Percentiles rank a stretch among this genome's conserved stretches.
These are phyloP conservation scores for Ormosia semicastrata DNA, from an alignment of 306 rosid species.

Conservation along the genomic window DNA sequence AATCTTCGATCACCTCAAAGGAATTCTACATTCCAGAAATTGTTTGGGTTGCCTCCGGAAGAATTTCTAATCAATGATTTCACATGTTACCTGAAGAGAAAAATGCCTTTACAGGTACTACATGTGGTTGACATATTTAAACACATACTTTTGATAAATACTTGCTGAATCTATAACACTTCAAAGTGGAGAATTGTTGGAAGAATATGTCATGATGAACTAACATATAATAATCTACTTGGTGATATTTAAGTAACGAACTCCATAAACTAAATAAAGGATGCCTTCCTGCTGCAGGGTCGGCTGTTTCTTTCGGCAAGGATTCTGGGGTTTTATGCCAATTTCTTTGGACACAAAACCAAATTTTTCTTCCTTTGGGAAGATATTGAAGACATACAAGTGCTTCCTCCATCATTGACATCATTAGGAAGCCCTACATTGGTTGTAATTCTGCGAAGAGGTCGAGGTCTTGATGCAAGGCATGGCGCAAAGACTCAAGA, in stretches of 20 bases:
- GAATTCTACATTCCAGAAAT: slow-evolving; percentile 86
- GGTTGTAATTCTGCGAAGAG: slow-evolving; percentile 60
- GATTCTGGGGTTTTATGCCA: slow-evolving; percentile 76
- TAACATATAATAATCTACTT: background rate
- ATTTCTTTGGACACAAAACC: slow-evolving; percentile 85
- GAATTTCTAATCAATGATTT: slow-evolving; percentile 88
- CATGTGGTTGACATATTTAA: slow-evolving; percentile 5
- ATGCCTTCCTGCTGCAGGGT: slow-evolving; percentile 59
- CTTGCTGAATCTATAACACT: background rate
- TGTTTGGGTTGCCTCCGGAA: slow-evolving; percentile 79
- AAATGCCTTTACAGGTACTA: slow-evolving; percentile 74
- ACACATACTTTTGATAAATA: background rate
- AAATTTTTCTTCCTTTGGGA: slow-evolving; percentile 93
- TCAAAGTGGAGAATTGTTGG: background rate
- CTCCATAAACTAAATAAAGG: slow-evolving; percentile 10
- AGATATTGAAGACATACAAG: slow-evolving; percentile 78
- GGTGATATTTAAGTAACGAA: background rate
- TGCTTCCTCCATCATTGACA: slow-evolving; percentile 68
- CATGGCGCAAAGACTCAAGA: slow-evolving; percentile 84
- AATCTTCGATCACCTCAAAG: slow-evolving; percentile 77
- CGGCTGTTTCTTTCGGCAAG: slow-evolving; percentile 80
- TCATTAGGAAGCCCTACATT: slow-evolving; percentile 81
- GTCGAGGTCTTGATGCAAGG: slow-evolving; percentile 77
- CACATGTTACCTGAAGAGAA: slow-evolving; percentile 75
- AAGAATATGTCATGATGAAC: background rate